Base-by-base conservation (phyloP, 2,329 filamentous ascomycete species). In the Ophiognomonia clavigignenti-juglandacearum region DNA sequence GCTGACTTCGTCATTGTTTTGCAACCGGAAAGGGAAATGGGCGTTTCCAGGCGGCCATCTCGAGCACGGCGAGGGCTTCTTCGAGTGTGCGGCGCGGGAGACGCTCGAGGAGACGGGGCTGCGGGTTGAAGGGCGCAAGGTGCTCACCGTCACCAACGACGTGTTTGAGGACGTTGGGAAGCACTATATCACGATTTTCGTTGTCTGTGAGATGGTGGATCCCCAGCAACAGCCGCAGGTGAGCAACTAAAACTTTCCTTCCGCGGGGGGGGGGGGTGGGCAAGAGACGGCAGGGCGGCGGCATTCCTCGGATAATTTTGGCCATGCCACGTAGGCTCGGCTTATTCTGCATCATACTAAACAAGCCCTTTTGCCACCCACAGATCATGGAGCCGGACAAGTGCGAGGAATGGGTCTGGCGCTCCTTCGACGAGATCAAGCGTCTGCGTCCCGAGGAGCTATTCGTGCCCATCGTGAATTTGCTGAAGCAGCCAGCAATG, bases 171-270 rank as follows among this genome's bases (percentile, higher is more conserved):
- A 59, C 0, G 72, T 75, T n/a, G 64, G 64, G 0, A 87, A 83
- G 62, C 86, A 92, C 59, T 92, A 91, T 58, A 72, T 89, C 42
- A 91, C 87, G 0, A 62, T 89, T 3, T 90, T 87, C 54, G 77
- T 88, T 52, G 66, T 69, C 0, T 80, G 77, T 35, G 64, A 63
- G 37, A 66, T 78, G 54, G 58, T 65, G 0, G 71, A 79, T 22
- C 66, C 71, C 14, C 53, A 57, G 0, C 71, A 71, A 22, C 61
- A 77, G 53, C 76, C 84, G 0, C 46, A 73, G 69, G 83, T 85
- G 49, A 57, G 71, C 64, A 23, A 3, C n/a, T 19, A 41, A 16
- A 23, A 6, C 19, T 42, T 4, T n/a, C 6, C 13, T 18, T 5
- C 8, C 2, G 9, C 13, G 6, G 18, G 16, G n/a, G n/a, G 7